These are phyloP conservation scores for Colletotrichum lindemuthianum DNA, from an alignment of 2,329 filamentous ascomycete genomes.

Conservation along the genomic window DNA sequence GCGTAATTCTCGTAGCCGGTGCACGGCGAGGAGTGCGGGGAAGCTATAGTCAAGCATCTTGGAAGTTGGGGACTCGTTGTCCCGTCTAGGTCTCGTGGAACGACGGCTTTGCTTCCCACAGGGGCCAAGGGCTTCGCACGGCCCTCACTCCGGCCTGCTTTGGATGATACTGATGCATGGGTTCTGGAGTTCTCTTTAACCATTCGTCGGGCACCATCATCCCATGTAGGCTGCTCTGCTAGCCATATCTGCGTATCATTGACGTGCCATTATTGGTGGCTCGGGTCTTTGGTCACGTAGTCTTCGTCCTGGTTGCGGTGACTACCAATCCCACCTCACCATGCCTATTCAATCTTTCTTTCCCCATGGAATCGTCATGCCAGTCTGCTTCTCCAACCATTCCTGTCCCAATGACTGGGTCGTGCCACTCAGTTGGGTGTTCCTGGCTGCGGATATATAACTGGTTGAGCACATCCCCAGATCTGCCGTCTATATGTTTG, in stretches of 20 bases:
- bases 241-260: conserved; percentile 8
- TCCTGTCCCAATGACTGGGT: conserved; percentile 8
- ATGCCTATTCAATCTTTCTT: conserved; percentile 15
- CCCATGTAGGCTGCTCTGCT: conserved; percentile 6
- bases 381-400: conserved; percentile 24
- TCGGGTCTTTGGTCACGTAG: conserved; percentile 5
- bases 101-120: conserved; percentile 23
- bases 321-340: conserved; percentile 8
- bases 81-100: neutral
- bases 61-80: conserved; percentile 9
- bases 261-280: conserved; percentile 18
- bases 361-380: conserved; percentile 23
- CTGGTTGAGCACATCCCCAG: neutral
- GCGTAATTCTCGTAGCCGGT: conserved; percentile 10
- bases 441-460: conserved; percentile 15
- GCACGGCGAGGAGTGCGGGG: conserved; percentile 19
- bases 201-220: conserved; percentile 19
- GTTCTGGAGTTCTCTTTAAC: conserved; percentile 25
- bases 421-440: neutral
- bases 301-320: conserved; percentile 7
- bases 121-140: neutral
- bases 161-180: neutral
- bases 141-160: conserved; percentile 5
- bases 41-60: conserved; percentile 14
- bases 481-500: neutral